phyloP scores from a whole-genome alignment of 805 yeast genomes.

The Starmerella apicola region DNA sequence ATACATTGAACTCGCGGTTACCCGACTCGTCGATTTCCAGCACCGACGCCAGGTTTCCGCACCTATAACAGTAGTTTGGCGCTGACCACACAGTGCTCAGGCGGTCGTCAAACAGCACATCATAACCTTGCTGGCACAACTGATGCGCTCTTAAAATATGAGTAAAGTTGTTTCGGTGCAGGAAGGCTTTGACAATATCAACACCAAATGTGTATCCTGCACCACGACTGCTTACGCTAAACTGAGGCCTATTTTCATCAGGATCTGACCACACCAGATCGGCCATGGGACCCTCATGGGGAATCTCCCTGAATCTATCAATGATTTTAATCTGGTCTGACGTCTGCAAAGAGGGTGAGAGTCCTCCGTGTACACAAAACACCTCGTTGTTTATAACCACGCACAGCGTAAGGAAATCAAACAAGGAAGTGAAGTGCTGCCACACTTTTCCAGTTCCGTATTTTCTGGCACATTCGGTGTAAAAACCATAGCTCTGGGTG shows the following conservation, averaged over 20 bases:
- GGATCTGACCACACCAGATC: slow-evolving; percentile 99
- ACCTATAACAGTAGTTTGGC: slow-evolving; percentile 92
- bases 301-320: slow-evolving; percentile 87
- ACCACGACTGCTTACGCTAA: slow-evolving; percentile 85
- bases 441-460: slow-evolving; percentile 75
- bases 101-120: slow-evolving; percentile 77
- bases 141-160: slow-evolving; percentile 92
- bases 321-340: slow-evolving; percentile 82
- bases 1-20: slow-evolving; percentile 69
- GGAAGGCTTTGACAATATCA: slow-evolving; percentile 78
- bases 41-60: slow-evolving; percentile 97
- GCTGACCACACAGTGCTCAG: slow-evolving; percentile 98
- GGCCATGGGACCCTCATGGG: slow-evolving; percentile 99
- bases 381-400: slow-evolving; percentile 83
- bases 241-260: slow-evolving; percentile 65
- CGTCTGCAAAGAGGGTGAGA: slow-evolving; percentile 89
- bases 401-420: slow-evolving; percentile 78
- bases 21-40: slow-evolving; percentile 67
- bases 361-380: slow-evolving; percentile 94
- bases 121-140: slow-evolving; percentile 91
- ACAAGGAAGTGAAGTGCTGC: slow-evolving; percentile 80
- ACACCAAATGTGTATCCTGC: slow-evolving; percentile 96
- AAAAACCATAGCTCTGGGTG: slow-evolving; percentile 94
- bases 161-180: slow-evolving; percentile 61
- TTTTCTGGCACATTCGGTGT: slow-evolving; percentile 83